Evolutionary conservation across 257 asterid species (phyloP).

Genomic region (Solanum ahanhuiri): DNA sequence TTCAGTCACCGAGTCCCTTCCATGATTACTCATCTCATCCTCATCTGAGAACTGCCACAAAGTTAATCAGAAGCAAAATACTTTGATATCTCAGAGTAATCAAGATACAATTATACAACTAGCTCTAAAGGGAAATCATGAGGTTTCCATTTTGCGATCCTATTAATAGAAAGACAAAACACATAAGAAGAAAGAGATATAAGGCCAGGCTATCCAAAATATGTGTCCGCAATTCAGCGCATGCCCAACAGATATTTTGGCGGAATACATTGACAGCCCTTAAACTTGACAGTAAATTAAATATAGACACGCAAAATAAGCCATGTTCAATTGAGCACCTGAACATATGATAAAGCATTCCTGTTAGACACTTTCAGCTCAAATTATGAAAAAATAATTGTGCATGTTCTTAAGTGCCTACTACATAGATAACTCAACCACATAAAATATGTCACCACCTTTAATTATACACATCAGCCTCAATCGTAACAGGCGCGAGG

Average conservation of each 20-base stretch:
- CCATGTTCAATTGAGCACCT: background rate
- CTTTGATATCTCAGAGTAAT: background rate
- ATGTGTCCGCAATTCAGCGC: background rate
- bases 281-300: background rate
- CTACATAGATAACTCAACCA: background rate
- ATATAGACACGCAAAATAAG: background rate
- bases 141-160: background rate
- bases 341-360: background rate
- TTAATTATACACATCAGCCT: background rate
- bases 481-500: background rate
- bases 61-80: constrained; percentile 1
- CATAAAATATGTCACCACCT: background rate
- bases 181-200: background rate
- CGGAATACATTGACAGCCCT: background rate
- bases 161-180: background rate
- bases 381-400: background rate
- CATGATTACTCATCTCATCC: constrained; percentile 43
- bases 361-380: background rate
- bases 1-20: constrained; percentile 23
- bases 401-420: background rate
- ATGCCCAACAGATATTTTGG: background rate
- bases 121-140: background rate
- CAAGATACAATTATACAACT: background rate
- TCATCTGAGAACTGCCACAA: constrained; percentile 63
- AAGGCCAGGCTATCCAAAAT: background rate